These are phyloP conservation scores for Neopestalotiopsis clavispora DNA, from an alignment of 2,329 filamentous ascomycete species.

Conservation along the genomic window DNA sequence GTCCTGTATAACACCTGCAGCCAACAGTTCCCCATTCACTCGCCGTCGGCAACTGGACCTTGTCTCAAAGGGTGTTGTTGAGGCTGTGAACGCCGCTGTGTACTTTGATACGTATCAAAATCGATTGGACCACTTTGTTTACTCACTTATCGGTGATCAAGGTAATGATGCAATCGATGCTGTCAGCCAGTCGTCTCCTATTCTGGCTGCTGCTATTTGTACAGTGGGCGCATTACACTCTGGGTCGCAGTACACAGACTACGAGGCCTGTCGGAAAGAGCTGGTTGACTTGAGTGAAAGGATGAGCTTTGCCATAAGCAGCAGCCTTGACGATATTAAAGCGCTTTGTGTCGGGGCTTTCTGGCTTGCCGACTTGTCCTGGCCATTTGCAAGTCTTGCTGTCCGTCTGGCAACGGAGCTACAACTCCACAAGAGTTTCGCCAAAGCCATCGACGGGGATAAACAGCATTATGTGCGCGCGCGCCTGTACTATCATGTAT, in stretches of 20 bases:
- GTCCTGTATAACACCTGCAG: not conserved
- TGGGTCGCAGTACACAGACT: not conserved
- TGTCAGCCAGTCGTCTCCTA: not conserved
- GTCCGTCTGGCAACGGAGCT: constrained; percentile 63
- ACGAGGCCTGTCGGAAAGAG: not conserved
- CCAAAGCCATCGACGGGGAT: constrained; percentile 50
- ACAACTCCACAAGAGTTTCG: constrained; percentile 58
- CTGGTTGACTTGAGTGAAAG: not conserved
- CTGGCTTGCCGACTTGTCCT: constrained; percentile 62
- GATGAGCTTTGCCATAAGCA: constrained; percentile 33
- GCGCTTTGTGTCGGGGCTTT: constrained; percentile 68
- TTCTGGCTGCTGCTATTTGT: not conserved
- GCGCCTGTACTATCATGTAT: constrained; percentile 66
- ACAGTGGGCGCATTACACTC: not conserved
- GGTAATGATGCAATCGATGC: not conserved
- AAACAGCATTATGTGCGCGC: constrained; percentile 57
- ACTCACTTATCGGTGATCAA: not conserved
- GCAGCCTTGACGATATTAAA: constrained; percentile 63
- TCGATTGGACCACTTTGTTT: not conserved
- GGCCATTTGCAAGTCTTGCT: constrained; percentile 64
- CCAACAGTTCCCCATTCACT: not conserved
- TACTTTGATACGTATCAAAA: not conserved
- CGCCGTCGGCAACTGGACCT: not conserved
- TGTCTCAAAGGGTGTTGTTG: not conserved
- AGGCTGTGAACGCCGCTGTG: not conserved